These are phyloP conservation scores for Acacia confusa DNA, from an alignment of 306 rosid genomes.

Conservation along the genomic window DNA sequence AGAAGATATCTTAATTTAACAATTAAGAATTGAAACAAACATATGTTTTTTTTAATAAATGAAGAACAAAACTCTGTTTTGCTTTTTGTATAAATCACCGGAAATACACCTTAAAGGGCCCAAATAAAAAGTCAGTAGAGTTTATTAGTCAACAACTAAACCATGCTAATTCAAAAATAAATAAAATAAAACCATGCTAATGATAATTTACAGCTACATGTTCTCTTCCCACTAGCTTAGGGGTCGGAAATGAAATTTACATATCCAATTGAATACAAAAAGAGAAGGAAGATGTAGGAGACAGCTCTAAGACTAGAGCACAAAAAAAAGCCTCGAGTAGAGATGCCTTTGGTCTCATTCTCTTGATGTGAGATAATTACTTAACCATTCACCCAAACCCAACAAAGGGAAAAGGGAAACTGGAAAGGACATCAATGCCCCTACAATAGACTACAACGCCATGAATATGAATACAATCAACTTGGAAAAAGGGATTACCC, in stretches of 20 bases:
- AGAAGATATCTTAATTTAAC: too few species aligned
- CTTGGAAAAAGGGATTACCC: slow-evolving; percentile 13
- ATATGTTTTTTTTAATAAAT: too few species aligned
- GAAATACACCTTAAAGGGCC: too few species aligned
- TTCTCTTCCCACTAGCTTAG: background rate
- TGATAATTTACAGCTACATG: background rate
- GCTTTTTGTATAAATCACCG: too few species aligned
- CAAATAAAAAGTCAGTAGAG: background rate
- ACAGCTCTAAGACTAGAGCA: slow-evolving; percentile 52
- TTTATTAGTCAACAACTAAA: background rate
- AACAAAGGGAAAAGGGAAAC: background rate
- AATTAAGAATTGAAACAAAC: too few species aligned
- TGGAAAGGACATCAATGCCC: background rate
- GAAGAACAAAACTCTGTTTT: too few species aligned
- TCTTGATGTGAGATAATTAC: slow-evolving; percentile 34
- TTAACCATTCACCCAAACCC: slow-evolving; percentile 6
- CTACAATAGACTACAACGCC: slow-evolving; percentile 37
- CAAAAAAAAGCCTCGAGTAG: slow-evolving; percentile 53
- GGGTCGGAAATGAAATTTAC: background rate
- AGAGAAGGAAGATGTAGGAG: slow-evolving; percentile 37
- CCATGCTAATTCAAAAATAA: background rate
- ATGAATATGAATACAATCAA: slow-evolving; percentile 20
- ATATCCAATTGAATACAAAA: background rate
- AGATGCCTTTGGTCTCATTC: slow-evolving; percentile 46
- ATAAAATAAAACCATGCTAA: too few species aligned